phyloP scores from a whole-genome alignment of 768 basidiomycete species.

The Rickenella mellea region DNA sequence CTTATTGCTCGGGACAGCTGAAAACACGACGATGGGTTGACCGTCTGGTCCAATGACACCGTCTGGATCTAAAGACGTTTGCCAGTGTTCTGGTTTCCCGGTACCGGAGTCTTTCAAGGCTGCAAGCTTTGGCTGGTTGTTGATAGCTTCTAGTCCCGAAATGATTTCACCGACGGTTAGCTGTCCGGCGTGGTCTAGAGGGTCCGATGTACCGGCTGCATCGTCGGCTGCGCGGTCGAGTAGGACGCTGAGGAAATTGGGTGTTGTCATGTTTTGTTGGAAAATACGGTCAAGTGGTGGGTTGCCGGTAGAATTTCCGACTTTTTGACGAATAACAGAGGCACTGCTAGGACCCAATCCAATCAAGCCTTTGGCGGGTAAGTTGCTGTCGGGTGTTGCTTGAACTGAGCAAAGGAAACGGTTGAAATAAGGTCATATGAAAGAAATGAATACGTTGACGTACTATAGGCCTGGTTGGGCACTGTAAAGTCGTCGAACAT shows the following conservation, averaged over 20 bases:
- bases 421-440: background rate
- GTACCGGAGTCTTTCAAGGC: background rate
- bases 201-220: slow-evolving; percentile 21
- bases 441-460: background rate
- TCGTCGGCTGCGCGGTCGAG: slow-evolving; percentile 18
- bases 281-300: slow-evolving; percentile 23
- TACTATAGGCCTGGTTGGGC: slow-evolving; percentile 19
- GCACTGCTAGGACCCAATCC: slow-evolving; percentile 22
- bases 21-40: slow-evolving; percentile 9
- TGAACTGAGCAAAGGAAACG: slow-evolving; percentile 3
- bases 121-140: slow-evolving; percentile 6
- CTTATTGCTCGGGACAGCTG: slow-evolving; percentile 31
- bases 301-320: slow-evolving; percentile 15
- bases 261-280: slow-evolving; percentile 17
- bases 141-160: slow-evolving; percentile 17
- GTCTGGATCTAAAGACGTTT: slow-evolving; percentile 18
- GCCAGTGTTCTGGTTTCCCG: slow-evolving; percentile 35
- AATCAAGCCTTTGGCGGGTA: slow-evolving; percentile 15
- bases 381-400: slow-evolving; percentile 7
- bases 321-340: slow-evolving; percentile 11
- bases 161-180: slow-evolving; percentile 21
- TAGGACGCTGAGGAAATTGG: slow-evolving; percentile 21
- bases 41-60: slow-evolving; percentile 27
- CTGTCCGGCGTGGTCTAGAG: slow-evolving; percentile 14
- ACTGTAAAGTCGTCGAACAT: slow-evolving; percentile 17